phyloP scores from a whole-genome alignment of 192 early-diverging fungal species.

The Borealophlyctis nickersoniae region DNA sequence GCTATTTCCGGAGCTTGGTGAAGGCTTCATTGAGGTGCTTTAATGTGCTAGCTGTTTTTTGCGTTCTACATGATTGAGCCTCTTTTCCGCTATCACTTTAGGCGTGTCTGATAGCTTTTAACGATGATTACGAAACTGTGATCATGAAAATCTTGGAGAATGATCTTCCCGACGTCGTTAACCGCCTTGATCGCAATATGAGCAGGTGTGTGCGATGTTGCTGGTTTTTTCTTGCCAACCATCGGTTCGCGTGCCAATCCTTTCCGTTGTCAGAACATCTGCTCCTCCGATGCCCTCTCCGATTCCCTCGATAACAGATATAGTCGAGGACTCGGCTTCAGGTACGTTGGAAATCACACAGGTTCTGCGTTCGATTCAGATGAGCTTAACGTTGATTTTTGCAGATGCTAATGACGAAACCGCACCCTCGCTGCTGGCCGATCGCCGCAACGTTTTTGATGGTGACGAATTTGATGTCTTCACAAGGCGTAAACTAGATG shows the following conservation, averaged over 20 bases:
- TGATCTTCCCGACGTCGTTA: slow-evolving; percentile 64
- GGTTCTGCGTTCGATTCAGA: no score
- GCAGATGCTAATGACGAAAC: no score
- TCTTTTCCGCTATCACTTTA: not conserved
- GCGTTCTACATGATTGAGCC: not conserved
- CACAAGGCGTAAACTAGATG: slow-evolving; percentile 54
- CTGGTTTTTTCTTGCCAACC: no score
- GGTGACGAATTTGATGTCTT: slow-evolving; percentile 94
- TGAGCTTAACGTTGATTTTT: no score
- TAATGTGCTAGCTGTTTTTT: not conserved
- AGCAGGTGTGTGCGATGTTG: slow-evolving; percentile 33
- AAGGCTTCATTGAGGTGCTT: slow-evolving; percentile 77
- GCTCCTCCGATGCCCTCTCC: no score
- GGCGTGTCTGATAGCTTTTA: slow-evolving; percentile 70
- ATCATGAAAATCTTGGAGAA: slow-evolving; percentile 80
- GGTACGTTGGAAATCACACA: no score
- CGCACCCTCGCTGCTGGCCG: slow-evolving; percentile 37
- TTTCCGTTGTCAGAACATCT: not conserved
- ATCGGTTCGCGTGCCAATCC: not conserved
- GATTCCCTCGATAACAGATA: no score
- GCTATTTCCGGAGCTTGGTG: slow-evolving; percentile 83
- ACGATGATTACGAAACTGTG: slow-evolving; percentile 65
- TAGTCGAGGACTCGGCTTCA: no score
- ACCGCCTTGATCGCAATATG: slow-evolving; percentile 61
- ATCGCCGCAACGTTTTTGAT: slow-evolving; percentile 82